These are phyloP conservation scores for sorghum (Sorghum bicolor) DNA, from an alignment of 176 grass and related monocot genomes.

Conservation along the genomic window Sorghum_bicolor_NCBIv3 NC_012878.2:75501-76000, in stretches of 20 bases:
- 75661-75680: not conserved
- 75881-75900: not conserved
- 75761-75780: not conserved
- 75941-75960: not conserved
- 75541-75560: too few relatives aligned
- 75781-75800: not conserved
- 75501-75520: too few relatives aligned
- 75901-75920: not conserved
- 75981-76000: constrained; percentile 2
- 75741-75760: not conserved
- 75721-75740: not conserved
- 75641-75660: too few relatives aligned
- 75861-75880: not conserved
- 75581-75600: too few relatives aligned
- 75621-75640: too few relatives aligned
- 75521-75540: too few relatives aligned
- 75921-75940: not conserved
- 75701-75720: not conserved
- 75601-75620: too few relatives aligned
- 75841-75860: not conserved
- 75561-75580: too few relatives aligned
- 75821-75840: not conserved
- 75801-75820: not conserved
- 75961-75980: too few relatives aligned
- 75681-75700: not conserved